A percentile compares a stretch with the other conserved stretches of the same genome.
Evolutionary conservation across 805 yeast species (phyloP).

Genomic region (Suhomyces vadensis): DNA sequence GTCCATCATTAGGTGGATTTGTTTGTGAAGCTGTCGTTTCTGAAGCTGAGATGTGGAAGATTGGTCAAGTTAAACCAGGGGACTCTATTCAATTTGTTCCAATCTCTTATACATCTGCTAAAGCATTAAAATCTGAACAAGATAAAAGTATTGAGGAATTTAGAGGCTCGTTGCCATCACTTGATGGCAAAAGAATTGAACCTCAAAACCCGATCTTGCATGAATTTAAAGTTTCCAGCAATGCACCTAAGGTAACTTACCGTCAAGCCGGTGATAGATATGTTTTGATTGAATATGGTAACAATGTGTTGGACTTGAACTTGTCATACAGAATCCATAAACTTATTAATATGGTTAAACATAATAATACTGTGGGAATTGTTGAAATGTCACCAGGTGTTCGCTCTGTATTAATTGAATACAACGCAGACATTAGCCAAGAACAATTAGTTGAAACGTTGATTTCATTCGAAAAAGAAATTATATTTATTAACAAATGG

Average conservation of each 20-base stretch:
- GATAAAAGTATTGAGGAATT: conserved; percentile 53
- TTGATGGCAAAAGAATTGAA: conserved; percentile 23
- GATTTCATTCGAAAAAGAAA: conserved; percentile 72
- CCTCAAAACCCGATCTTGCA: conserved; percentile 74
- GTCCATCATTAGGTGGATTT: conserved; percentile 96
- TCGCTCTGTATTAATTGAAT: conserved; percentile 89
- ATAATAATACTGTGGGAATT: conserved; percentile 71
- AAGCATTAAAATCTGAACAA: conserved; percentile 59
- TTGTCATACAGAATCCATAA: conserved; percentile 82
- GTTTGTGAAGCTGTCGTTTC: conserved; percentile 96
- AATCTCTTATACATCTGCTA: conserved; percentile 66
- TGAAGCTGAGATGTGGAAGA: conserved; percentile 97
- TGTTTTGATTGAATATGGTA: conserved; percentile 90
- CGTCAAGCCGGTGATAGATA: conserved; percentile 98
- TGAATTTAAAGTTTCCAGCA: conserved; percentile 46
- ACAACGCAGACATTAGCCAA: conserved; percentile 68
- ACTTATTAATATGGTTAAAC: conserved; percentile 69
- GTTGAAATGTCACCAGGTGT: conserved; percentile 98
- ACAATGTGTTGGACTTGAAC: conserved; percentile 80
- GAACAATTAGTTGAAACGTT: conserved; percentile 59
- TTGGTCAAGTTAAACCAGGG: conserved; percentile 97
- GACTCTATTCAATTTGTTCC: conserved; percentile 82
- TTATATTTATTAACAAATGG: conserved; percentile 79
- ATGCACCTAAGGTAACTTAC: conserved; percentile 72
- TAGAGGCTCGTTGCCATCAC: conserved; percentile 42